Conservation (phyloP, 352 stramenopile genomes). For the Thraustotheca clavata region DNA sequence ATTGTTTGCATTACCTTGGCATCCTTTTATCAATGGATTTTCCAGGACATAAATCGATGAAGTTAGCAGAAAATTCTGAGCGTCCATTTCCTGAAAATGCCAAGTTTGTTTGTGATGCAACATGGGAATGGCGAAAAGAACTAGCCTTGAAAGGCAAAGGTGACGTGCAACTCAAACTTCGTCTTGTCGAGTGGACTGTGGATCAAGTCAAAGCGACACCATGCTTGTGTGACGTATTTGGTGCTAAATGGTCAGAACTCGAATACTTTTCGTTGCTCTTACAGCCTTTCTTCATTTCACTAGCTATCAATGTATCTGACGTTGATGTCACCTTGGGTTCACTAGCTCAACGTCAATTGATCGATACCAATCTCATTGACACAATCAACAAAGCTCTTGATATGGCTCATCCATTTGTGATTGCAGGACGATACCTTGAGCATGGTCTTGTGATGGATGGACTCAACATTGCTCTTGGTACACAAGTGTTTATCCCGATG, state of each 20-base stretch:
- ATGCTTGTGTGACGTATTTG: neutral
- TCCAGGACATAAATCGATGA: too few relatives aligned
- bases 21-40: conserved; percentile 19
- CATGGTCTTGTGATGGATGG: neutral
- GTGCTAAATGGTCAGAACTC: neutral
- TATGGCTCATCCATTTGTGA: conserved; percentile 14
- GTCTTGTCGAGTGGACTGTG: conserved; percentile 1
- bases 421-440: neutral
- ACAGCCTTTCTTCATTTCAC: conserved; percentile 17
- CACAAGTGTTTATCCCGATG: conserved; percentile 17
- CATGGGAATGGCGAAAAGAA: conserved; percentile 19
- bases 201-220: conserved; percentile 5
- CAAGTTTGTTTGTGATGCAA: conserved; percentile 1
- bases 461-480: conserved; percentile 7
- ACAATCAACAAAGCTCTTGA: conserved; percentile 14
- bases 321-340: neutral
- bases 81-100: neutral
- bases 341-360: neutral
- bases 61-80: too few relatives aligned
- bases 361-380: neutral
- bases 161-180: conserved; percentile 9
- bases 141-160: conserved; percentile 15
- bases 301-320: conserved; percentile 17
- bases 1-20: conserved; percentile 8
- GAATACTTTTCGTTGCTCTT: conserved; percentile 18